Evolutionary conservation across 108 stramenopile species (phyloP).

Genomic region (Skeletonema menzelii): DNA sequence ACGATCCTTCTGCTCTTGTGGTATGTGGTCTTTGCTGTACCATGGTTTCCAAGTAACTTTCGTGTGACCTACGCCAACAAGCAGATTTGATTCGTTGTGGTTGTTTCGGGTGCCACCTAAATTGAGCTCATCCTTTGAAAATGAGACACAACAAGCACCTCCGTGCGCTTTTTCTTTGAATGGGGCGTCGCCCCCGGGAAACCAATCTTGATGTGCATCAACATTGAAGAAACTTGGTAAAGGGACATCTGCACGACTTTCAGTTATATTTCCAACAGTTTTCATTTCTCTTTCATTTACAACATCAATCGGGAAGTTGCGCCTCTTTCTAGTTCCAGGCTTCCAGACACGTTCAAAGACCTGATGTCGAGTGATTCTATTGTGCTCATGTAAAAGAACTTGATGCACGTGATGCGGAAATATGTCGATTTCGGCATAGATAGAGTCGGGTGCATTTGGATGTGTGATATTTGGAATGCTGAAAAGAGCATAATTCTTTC

Average conservation of each 20-base stretch:
- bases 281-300: constrained; percentile 28
- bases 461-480: constrained; percentile 31
- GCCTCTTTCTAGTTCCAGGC: constrained; percentile 17
- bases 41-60: constrained; percentile 43
- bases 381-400: constrained; percentile 24
- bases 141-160: constrained; percentile 41
- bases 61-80: constrained; percentile 46
- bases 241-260: constrained; percentile 5
- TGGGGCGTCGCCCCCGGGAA: constrained; percentile 28
- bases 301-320: constrained; percentile 24
- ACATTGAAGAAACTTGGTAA: constrained; percentile 29
- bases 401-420: constrained; percentile 34
- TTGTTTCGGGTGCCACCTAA: background rate
- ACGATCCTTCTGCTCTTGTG: constrained; percentile 26
- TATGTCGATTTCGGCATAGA: constrained; percentile 38
- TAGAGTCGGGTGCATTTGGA: constrained; percentile 17
- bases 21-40: constrained; percentile 13
- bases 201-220: constrained; percentile 31
- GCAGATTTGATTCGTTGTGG: constrained; percentile 19
- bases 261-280: constrained; percentile 26
- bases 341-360: constrained; percentile 44
- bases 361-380: background rate
- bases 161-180: constrained; percentile 42
- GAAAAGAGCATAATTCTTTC: constrained; percentile 44
- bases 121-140: constrained; percentile 28